A percentile compares a stretch with the other conserved stretches of the same genome.
Evolutionary conservation across 2,329 filamentous ascomycete genomes (phyloP).

Genomic region (Aspergillus quadricinctus): DNA sequence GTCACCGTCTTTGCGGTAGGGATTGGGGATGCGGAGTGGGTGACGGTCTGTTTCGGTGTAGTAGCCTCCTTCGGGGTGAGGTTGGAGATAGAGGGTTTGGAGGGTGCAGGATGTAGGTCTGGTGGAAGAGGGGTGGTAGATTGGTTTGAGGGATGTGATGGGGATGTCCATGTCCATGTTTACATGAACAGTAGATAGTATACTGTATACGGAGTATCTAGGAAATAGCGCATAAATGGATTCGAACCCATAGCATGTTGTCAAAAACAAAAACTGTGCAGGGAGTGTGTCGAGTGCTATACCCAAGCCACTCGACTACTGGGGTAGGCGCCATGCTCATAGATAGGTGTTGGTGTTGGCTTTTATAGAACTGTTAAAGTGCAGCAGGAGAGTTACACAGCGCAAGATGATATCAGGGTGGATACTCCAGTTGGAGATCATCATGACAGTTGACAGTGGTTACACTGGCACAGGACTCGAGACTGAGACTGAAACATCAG

Average conservation of each 20-base stretch:
- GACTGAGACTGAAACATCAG: too few species aligned
- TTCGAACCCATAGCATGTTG: too few species aligned
- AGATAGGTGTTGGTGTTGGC: too few species aligned
- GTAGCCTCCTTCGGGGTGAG: constrained; percentile 63
- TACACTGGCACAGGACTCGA: too few species aligned
- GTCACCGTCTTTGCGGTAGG: constrained; percentile 23
- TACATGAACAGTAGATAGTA: too few species aligned
- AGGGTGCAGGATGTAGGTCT: constrained; percentile 38
- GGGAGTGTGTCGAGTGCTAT: too few species aligned
- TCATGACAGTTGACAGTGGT: background rate
- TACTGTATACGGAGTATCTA: too few species aligned
- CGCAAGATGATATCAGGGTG: background rate
- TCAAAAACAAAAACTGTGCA: too few species aligned
- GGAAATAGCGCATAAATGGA: too few species aligned
- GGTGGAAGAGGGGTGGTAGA: constrained; percentile 10
- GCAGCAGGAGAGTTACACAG: background rate
- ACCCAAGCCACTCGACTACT: too few species aligned
- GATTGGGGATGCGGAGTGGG: constrained; percentile 50
- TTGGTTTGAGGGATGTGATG: constrained; percentile 1
- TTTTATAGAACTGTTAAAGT: too few species aligned
- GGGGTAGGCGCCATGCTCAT: too few species aligned
- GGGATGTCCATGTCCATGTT: background rate
- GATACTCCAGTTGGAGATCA: background rate
- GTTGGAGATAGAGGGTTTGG: constrained; percentile 44
- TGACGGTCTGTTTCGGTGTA: constrained; percentile 59